Evolutionary conservation across 495 filamentous ascomycete genomes (phyloP), one percentile per base, ranked within the genome.

Genomic region (Darksidea phi): DNA sequence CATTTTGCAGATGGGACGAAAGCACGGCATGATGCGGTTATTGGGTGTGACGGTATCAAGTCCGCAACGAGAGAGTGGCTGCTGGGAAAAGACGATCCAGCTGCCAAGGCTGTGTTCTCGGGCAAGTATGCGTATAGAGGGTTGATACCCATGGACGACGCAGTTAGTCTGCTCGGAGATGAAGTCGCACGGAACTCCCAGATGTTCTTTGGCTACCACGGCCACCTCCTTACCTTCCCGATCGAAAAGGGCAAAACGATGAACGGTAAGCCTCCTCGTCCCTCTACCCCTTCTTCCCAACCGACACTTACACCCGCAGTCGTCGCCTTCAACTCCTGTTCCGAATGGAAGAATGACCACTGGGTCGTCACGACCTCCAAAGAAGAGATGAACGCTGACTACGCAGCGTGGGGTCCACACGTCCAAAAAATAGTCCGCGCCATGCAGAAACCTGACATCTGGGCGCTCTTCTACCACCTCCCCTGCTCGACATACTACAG

Each of bases 401-500:
- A 82, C 57, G 67, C 49, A 2, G 73, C 71, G 8, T 87, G 83
- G 80, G 82, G 82, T 0, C 51, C 75, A 5, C 72, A 71, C 25
- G 76, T 84, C 12, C 67, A 75, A 47, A 66, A 73, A 12, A 70
- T 84, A 8, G 59, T 84, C 53, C 73, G 73, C 59, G 72, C 80
- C 57, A 64, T 76, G 59, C 47, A 71, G 57, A 66, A 67, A n/a
- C 64, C 64, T 13, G 64, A 67, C 45, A 59, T 59, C n/a, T 67
- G 86, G 82, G 86, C 84, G 1, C 71, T 89, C 17, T 88, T 86
- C 70, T 78, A 88, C 32, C 78, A 84, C 46, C 79, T 79, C 0
- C 79, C 79, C 11, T 75, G 80, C 11, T 75, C 77, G 1, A 82
- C 77, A 0, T 89, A 81, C 58, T 75, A 73, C 53, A 79, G 78